Base-by-base conservation (phyloP, 345 rosid genomes). In the Citropsis articulata region DNA sequence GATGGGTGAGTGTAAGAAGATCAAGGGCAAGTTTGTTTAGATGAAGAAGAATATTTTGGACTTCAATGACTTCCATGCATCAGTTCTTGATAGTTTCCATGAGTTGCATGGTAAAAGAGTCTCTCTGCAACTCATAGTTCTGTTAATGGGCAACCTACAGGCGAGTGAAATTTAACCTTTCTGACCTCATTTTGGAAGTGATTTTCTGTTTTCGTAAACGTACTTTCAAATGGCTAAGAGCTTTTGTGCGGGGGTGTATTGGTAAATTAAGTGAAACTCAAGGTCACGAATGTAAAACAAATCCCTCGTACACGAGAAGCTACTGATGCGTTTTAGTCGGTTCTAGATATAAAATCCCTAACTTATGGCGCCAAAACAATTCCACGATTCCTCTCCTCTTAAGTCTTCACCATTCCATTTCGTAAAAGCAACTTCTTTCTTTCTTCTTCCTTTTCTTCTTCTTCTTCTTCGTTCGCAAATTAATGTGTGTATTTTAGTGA, bases 11-110 rank as follows among this genome's bases (percentile, higher is more conserved):
- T 14, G 53, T 22, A 77, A 66, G 77, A 89, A 85, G 82, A 87
- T 93, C 69, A 85, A 60, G 69, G 97, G 98, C 9, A 90, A 80
- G 21, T 96, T 89, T 60, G 91, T 92, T 69, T 81, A 91, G 88
- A 95, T 92, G 96, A 93, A 89, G 84, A 93, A 95, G 85, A 92
- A 92, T 78, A 93, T 90, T 60, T 79, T 95, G 81, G 98, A 91
- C 80, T 89, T 93, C 85, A 95, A 36, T 36, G 40, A 36, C 9
- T 36, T 36, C 40, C 40, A 36, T 7, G 40, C 40, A 36, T 7
- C 40, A 36, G 8, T 6, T 36, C 0, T 36, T 36, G 40, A 7
- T 36, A 2, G 9, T 36, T 36, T 35, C 36, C 36, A 35, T 35
- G 36, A 35, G 36, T 35, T 35, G 36, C 36, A 6, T 35, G 36